Conservation (phyloP, 1,284 basidiomycete species). For the Cryptococcus wingfieldii region DNA sequence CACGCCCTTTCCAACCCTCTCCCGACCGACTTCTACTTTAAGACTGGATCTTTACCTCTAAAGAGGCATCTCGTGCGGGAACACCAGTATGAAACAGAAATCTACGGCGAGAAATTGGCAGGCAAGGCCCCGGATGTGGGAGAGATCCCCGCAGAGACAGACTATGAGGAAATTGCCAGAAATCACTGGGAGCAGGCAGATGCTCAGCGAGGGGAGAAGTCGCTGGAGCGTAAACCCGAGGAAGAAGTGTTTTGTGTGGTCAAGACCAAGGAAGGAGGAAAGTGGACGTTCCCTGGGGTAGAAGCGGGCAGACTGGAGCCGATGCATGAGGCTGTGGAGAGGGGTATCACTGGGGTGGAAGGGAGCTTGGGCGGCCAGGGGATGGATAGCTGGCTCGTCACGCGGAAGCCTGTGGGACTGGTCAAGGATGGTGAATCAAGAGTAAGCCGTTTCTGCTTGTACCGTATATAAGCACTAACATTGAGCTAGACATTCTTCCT, state of each 20-base stretch:
- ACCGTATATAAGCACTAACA: neutral
- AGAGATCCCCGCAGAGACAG: conserved; percentile 53
- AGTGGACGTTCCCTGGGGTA: conserved; percentile 70
- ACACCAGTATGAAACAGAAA: conserved; percentile 61
- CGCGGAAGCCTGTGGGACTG: conserved; percentile 45
- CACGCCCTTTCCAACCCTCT: conserved; percentile 85
- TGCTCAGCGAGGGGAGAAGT: conserved; percentile 55
- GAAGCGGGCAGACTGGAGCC: conserved; percentile 30
- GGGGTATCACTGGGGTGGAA: conserved; percentile 29
- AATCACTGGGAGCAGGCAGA: conserved; percentile 38
- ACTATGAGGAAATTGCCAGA: conserved; percentile 22
- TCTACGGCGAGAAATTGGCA: conserved; percentile 61
- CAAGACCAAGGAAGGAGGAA: conserved; percentile 51
- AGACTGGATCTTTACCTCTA: conserved; percentile 81
- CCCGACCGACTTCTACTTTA: conserved; percentile 90
- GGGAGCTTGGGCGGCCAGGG: conserved; percentile 35
- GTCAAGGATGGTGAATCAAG: conserved; percentile 30
- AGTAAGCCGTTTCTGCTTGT: conserved; percentile 25
- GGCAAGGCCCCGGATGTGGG: conserved; percentile 59
- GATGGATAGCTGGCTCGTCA: conserved; percentile 49
- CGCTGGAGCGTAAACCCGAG: conserved; percentile 74
- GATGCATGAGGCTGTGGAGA: conserved; percentile 38
- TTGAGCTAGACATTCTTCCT: conserved; percentile 45
- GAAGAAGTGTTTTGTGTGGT: conserved; percentile 83
- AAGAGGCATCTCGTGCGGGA: conserved; percentile 73